Evolutionary conservation across 1,284 basidiomycete species (phyloP).

Genomic region (Apiotrichum siamense): DNA sequence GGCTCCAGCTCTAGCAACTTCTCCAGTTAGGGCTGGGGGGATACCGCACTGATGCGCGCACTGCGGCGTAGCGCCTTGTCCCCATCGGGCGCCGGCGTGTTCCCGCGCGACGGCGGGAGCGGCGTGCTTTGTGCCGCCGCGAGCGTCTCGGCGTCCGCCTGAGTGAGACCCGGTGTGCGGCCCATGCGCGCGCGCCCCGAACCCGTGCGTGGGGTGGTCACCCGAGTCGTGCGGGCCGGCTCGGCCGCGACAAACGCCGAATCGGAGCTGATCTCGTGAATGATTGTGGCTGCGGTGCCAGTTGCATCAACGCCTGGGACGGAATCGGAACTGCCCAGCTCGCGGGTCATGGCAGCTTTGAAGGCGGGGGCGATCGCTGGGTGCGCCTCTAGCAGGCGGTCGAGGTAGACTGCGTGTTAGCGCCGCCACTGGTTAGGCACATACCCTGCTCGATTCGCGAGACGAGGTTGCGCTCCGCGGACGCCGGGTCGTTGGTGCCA

Average conservation of each 20-base stretch:
- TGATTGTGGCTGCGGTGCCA: too few relatives aligned
- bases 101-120: constrained; percentile 4
- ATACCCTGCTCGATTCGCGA: constrained; percentile 10
- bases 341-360: neutral
- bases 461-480: constrained; percentile 8
- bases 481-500: neutral
- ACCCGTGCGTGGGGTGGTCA: too few relatives aligned
- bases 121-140: neutral
- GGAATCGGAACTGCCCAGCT: too few relatives aligned
- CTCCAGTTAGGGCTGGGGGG: too few relatives aligned
- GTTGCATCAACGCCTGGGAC: too few relatives aligned
- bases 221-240: too few relatives aligned
- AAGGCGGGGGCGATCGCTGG: neutral
- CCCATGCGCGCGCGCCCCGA: too few relatives aligned
- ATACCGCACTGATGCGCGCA: neutral
- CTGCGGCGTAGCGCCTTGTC: constrained; percentile 2
- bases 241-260: too few relatives aligned
- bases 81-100: neutral
- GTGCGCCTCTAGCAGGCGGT: neutral
- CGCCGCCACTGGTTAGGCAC: neutral
- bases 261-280: too few relatives aligned
- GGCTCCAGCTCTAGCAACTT: too few relatives aligned
- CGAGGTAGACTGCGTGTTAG: neutral
- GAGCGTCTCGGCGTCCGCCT: too few relatives aligned
- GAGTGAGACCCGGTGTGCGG: too few relatives aligned